Conservation (phyloP, 2,329 filamentous ascomycete genomes). For the Ciborinia camelliae region DNA sequence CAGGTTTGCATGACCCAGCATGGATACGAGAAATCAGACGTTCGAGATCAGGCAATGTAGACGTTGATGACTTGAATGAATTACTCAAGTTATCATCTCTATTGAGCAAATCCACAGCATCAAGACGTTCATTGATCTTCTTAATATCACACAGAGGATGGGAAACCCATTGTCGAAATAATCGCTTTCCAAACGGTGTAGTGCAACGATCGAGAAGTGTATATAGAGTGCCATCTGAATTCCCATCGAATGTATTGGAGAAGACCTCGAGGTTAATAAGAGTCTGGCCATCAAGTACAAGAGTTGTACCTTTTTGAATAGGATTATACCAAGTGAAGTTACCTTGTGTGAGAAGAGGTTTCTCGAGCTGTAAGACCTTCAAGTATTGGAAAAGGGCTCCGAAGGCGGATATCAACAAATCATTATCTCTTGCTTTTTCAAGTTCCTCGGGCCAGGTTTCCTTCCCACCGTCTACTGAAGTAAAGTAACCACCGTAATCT, state of each 20-base stretch:
- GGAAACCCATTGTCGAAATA: slow-evolving; percentile 96
- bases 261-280: slow-evolving; percentile 98
- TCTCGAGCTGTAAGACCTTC: slow-evolving; percentile 80
- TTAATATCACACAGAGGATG: slow-evolving; percentile 84
- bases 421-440: slow-evolving; percentile 69
- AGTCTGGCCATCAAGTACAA: slow-evolving; percentile 93
- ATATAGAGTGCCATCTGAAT: slow-evolving; percentile 82
- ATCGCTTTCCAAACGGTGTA: slow-evolving; percentile 93
- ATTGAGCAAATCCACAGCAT: slow-evolving; percentile 91
- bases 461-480: slow-evolving; percentile 50
- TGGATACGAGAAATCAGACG: slow-evolving; percentile 92
- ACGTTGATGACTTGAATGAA: slow-evolving; percentile 82
- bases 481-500: slow-evolving; percentile 75
- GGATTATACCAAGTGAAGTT: slow-evolving; percentile 92
- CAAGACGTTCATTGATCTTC: slow-evolving; percentile 88
- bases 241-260: slow-evolving; percentile 85
- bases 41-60: slow-evolving; percentile 91
- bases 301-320: slow-evolving; percentile 80
- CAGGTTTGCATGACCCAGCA: slow-evolving; percentile 81
- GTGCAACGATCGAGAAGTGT: slow-evolving; percentile 88
- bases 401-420: slow-evolving; percentile 83
- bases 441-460: slow-evolving; percentile 75
- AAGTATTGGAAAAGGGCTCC: slow-evolving; percentile 88
- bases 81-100: slow-evolving; percentile 77
- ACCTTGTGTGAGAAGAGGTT: slow-evolving; percentile 79